Conservation (phyloP, 768 basidiomycete genomes). For the Obba rivulosa region DNA sequence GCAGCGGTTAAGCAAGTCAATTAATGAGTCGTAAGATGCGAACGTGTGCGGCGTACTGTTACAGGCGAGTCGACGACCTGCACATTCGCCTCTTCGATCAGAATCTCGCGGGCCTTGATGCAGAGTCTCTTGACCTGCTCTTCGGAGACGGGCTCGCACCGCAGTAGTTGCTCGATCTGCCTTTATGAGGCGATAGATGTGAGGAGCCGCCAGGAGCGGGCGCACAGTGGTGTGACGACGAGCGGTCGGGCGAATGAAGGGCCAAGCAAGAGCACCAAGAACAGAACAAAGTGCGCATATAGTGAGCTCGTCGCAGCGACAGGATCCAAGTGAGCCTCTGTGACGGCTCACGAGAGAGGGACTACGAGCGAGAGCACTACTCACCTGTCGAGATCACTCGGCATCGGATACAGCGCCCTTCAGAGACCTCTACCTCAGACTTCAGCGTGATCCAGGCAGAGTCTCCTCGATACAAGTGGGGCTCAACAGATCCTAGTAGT, state of each 20-base stretch:
- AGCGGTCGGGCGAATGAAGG: neutral
- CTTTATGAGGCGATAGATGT: slow-evolving; percentile 35
- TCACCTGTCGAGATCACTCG: slow-evolving; percentile 55
- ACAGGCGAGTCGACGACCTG: slow-evolving; percentile 95
- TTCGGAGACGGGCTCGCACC: slow-evolving; percentile 94
- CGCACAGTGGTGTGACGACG: neutral
- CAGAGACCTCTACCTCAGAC: too few species aligned
- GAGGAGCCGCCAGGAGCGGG: neutral
- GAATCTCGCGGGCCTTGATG: slow-evolving; percentile 91
- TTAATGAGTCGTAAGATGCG: slow-evolving; percentile 13
- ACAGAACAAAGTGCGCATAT: neutral
- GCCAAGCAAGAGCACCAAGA: slow-evolving; percentile 15
- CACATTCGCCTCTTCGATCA: slow-evolving; percentile 97
- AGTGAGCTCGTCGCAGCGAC: too few species aligned
- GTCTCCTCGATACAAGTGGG: too few species aligned
- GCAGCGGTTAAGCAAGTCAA: neutral
- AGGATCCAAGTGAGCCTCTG: too few species aligned
- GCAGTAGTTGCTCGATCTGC: slow-evolving; percentile 90
- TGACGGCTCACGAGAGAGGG: neutral
- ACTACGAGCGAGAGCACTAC: slow-evolving; percentile 18
- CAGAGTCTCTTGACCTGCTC: slow-evolving; percentile 94
- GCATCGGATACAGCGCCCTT: slow-evolving; percentile 28
- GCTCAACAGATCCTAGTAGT: too few species aligned
- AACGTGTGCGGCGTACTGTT: slow-evolving; percentile 61
- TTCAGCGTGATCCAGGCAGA: too few species aligned